Base-by-base conservation (phyloP, 257 asterid genomes). In the Phtheirospermum japonicum region DNA sequence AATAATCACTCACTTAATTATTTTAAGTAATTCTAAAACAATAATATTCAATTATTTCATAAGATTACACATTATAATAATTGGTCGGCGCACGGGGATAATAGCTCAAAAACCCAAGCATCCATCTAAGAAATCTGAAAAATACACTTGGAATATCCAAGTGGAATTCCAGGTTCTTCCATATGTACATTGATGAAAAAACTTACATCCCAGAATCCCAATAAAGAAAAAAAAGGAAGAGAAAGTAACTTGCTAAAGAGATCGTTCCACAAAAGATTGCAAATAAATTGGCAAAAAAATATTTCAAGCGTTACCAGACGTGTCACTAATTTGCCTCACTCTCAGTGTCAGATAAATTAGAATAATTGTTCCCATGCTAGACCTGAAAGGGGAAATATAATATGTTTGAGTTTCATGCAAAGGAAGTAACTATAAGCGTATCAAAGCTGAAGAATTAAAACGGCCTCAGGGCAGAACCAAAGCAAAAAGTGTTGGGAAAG, bases 291-390 rank as follows among this genome's bases (percentile, higher is more conserved):
- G 62, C 59, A 31, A 48, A 23, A 63, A 3, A 64, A 59, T 37
- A 26, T 39, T 45, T 85, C 74, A 88, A 48, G 69, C 69, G 36
- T 72, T 79, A 61, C 77, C 76, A 48, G 79, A 75, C 40, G 77
- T 77, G 46, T 91, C 94, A 16, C 81, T 65, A 49, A 83, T 61
- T 79, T 69, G 92, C 78, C 85, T 78, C 76, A 83, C 92, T 76
- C 90, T 77, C 70, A 88, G 80, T 26, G 96, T 92, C 85, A 92
- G 83, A 70, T 76, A 88, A 70, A 92, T 92, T 34, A 92, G 84
- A 64, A 92, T 71, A n/a, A 92, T 83, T 0, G 97, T 92, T 56
- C 98, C 98, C 72, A 88, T 26, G 78, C 84, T 83, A 49, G 98
- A 92, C 94, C 98, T 92, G 83, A 54, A 56, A 72, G 62, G 40